Conservation (phyloP, 1,139 yeast genomes). For the Yamadazyma friedrichii region DNA sequence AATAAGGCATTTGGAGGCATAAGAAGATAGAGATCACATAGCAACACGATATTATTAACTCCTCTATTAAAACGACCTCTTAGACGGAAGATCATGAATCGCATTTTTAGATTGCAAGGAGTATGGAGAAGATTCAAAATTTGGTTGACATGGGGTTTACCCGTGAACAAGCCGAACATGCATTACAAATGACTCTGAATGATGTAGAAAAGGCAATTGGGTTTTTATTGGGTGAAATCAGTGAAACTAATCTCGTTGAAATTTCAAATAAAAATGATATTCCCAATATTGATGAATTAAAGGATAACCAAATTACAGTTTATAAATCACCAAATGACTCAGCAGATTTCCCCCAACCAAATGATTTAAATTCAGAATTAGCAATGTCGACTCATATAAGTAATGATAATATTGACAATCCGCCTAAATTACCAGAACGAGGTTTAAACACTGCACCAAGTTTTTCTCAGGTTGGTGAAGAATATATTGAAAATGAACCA, state of each 20-base stretch:
- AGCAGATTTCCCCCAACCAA: background rate
- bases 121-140: constrained; percentile 12
- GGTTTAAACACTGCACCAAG: background rate
- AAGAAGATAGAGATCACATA: too few species aligned
- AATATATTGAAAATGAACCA: constrained; percentile 3
- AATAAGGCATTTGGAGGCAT: too few species aligned
- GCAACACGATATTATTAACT: too few species aligned
- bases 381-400: background rate
- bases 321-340: background rate
- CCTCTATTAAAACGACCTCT: too few species aligned
- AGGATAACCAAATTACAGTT: background rate
- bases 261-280: constrained; percentile 16
- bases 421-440: constrained; percentile 5
- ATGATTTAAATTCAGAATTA: background rate
- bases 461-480: constrained; percentile 1
- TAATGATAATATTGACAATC: background rate
- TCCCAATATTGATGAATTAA: constrained; percentile 12
- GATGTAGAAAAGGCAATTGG: constrained; percentile 57
- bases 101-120: background rate
- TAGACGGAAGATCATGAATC: too few species aligned
- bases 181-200: constrained; percentile 40
- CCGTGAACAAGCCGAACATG: constrained; percentile 41
- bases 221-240: constrained; percentile 44
- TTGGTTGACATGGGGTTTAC: constrained; percentile 66
- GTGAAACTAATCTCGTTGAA: constrained; percentile 4